These are phyloP conservation scores for Curvularia verruculosa DNA, from an alignment of 2,329 filamentous ascomycete genomes.

Conservation along the genomic window DNA sequence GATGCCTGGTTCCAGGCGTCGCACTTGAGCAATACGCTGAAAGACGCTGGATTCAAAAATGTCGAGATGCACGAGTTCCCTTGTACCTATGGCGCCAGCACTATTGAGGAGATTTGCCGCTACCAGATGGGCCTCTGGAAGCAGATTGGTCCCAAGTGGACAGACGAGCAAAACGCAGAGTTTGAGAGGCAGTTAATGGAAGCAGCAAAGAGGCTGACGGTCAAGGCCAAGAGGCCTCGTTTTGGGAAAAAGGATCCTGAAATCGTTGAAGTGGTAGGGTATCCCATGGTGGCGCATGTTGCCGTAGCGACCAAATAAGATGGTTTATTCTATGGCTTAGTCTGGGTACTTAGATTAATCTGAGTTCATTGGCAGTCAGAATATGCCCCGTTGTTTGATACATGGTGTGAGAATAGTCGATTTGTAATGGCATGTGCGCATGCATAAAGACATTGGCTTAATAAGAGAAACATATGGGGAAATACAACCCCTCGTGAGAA, in stretches of 20 bases:
- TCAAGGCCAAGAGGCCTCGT: conserved; percentile 1
- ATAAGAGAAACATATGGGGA: neutral
- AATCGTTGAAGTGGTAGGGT: conserved; percentile 12
- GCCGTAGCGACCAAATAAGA: conserved; percentile 16
- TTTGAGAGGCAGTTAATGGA: conserved; percentile 7
- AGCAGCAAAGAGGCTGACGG: conserved; percentile 2
- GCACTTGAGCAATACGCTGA: conserved; percentile 11
- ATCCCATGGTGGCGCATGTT: conserved; percentile 13
- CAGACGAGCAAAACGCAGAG: conserved; percentile 9
- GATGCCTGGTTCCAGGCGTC: conserved; percentile 18
- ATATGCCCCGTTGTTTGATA: neutral
- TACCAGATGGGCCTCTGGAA: conserved; percentile 12
- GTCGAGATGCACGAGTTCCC: conserved; percentile 10
- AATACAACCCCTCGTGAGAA: neutral
- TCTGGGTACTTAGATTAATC: neutral
- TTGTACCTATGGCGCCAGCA: conserved; percentile 16
- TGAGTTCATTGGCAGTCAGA: neutral
- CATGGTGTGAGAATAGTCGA: neutral
- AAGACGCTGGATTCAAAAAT: conserved; percentile 13
- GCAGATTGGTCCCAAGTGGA: conserved; percentile 8
- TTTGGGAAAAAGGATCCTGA: conserved; percentile 6
- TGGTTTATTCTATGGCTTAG: neutral
- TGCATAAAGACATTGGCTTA: neutral
- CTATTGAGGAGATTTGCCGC: conserved; percentile 7
- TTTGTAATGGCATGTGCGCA: neutral